Percentiles rank a stretch among this genome's conserved stretches.
These are phyloP conservation scores for Pharus latifolius DNA, from an alignment of 176 grass and related monocot species.

Conservation along the genomic window DNA sequence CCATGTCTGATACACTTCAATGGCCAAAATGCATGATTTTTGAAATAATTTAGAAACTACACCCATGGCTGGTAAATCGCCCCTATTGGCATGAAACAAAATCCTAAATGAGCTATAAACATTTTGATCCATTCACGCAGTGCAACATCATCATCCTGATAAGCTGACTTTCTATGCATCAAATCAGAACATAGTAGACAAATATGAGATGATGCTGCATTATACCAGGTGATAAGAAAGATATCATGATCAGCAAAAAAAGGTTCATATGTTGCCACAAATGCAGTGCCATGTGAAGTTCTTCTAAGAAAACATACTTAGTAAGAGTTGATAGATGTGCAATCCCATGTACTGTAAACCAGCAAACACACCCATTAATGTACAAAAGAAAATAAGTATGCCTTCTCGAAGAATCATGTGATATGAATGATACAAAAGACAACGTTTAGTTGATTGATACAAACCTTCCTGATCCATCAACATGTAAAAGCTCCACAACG, in stretches of 20 bases:
- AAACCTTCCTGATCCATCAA: slow-evolving; percentile 47
- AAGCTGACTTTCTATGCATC: not conserved
- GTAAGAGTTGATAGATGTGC: not conserved
- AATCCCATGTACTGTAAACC: not conserved
- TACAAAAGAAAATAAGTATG: not conserved
- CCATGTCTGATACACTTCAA: not conserved
- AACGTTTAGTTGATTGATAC: not conserved
- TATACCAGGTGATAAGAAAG: not conserved
- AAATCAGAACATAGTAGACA: not conserved
- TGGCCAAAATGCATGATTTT: not conserved
- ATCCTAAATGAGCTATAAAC: not conserved
- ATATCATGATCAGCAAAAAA: not conserved
- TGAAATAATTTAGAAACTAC: not conserved
- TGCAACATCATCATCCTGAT: not conserved
- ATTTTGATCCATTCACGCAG: not conserved
- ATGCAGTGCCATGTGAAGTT: not conserved
- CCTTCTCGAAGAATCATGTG: not conserved
- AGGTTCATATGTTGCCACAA: not conserved
- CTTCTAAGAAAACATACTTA: not conserved
- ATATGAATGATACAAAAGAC: not conserved
- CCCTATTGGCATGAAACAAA: not conserved
- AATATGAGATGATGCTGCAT: not conserved
- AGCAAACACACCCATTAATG: not conserved
- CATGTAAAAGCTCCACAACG: slow-evolving; percentile 54
- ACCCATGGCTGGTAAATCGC: not conserved